phyloP scores from a whole-genome alignment of 2,329 filamentous ascomycete genomes.

The Cyanodermella asteris region DNA sequence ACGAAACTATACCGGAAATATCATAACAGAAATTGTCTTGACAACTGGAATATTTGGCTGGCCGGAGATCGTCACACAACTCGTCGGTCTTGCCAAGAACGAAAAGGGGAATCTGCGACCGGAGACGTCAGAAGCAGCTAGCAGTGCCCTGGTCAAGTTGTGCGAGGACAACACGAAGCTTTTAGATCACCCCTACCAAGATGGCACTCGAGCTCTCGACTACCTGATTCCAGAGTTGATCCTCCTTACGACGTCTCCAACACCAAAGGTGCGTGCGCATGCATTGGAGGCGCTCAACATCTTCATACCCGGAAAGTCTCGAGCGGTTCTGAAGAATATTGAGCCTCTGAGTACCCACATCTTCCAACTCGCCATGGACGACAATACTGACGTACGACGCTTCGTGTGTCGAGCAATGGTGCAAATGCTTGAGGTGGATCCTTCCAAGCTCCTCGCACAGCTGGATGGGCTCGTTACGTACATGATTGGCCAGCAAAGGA shows the following conservation, averaged over 20 bases:
- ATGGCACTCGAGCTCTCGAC: constrained; percentile 70
- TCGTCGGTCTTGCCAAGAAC: constrained; percentile 60
- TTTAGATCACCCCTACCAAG: constrained; percentile 67
- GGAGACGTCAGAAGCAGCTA: constrained; percentile 73
- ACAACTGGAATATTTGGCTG: constrained; percentile 71
- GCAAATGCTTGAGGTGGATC: constrained; percentile 70
- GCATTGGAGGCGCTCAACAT: constrained; percentile 75
- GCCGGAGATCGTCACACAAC: constrained; percentile 71
- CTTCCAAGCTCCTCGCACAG: constrained; percentile 77
- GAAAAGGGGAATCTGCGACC: constrained; percentile 41
- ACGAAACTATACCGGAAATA: constrained; percentile 72
- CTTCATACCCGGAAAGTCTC: constrained; percentile 67
- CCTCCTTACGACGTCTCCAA: constrained; percentile 56
- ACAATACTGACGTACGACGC: constrained; percentile 60
- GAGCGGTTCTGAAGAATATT: constrained; percentile 59
- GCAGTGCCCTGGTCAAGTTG: constrained; percentile 81
- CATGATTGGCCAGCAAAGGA: constrained; percentile 72
- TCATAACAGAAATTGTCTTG: constrained; percentile 78
- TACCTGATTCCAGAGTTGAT: constrained; percentile 81
- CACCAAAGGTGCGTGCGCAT: constrained; percentile 55
- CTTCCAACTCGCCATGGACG: constrained; percentile 59
- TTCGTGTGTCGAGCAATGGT: constrained; percentile 90
- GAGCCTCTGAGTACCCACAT: constrained; percentile 65
- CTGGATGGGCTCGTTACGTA: constrained; percentile 78
- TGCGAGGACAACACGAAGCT: constrained; percentile 87